Evolutionary conservation across 169 alveolate genomes (phyloP), one percentile per base, ranked within the genome.

Genomic region (Plasmodium vivax): DNA sequence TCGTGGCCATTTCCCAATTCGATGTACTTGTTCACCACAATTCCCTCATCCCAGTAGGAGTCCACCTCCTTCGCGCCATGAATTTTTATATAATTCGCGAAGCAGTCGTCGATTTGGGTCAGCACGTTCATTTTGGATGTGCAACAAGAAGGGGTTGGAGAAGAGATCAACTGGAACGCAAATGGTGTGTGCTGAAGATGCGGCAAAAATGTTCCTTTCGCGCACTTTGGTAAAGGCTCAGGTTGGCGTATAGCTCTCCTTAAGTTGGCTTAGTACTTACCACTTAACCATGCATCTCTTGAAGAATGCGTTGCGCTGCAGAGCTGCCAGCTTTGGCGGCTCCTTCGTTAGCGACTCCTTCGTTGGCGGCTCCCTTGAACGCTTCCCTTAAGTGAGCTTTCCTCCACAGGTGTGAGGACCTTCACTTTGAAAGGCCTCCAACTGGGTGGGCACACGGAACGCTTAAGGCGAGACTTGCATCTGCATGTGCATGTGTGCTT

Each of bases 21-120:
- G 27, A 90, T 90, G 58, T 90, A 80, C 83, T 81, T 90, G 83
- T 90, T 90, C 71, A 90, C 94, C 54, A 90, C 83, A 58, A 90
- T 68, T 5, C 94, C 94, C 32, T 90, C 94, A 68, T 90, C 94
- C 94, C 94, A 90, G 43, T 58, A n/a, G 73, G 91, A 32, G 73
- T 90, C 90, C 30, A 90, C 74, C 41, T 90, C 74, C 54, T 72
- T 12, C 45, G 30, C 5, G 1, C 90, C 90, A 80, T 90, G 51
- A 27, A 81, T 80, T 90, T 90, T 58, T 80, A 54, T 80, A 62
- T 90, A 90, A 45, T 90, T 72, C 30, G 45, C 5, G 51, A 90
- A 90, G 32, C 75, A 72, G 2, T 80, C 83, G 51, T 90, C 94
- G 27, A 90, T 90, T 62, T 90, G 94, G 27, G 72, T 90, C 45